These are phyloP conservation scores for Effrenium voratum DNA, from an alignment of 73 alveolate species.

Conservation along the genomic window DNA sequence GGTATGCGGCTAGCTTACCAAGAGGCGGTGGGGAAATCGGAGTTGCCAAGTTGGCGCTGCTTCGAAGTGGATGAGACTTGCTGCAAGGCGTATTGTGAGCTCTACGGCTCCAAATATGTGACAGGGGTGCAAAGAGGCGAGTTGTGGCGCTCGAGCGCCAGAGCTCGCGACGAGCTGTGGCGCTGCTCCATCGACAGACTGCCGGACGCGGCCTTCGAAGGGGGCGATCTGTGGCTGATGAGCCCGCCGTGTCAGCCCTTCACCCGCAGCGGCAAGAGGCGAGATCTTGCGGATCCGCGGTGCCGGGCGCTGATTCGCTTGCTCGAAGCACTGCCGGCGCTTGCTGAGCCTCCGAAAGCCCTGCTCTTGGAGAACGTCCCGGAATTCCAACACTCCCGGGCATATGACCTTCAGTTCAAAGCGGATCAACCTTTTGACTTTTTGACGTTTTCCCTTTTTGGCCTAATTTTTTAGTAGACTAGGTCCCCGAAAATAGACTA, in stretches of 20 bases:
- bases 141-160: neutral
- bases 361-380: conserved; percentile 53
- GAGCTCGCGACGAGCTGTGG: conserved; percentile 58
- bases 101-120: neutral
- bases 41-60: neutral
- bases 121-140: neutral
- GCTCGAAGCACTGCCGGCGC: conserved; percentile 42
- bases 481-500: too few species aligned
- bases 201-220: conserved; percentile 49
- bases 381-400: conserved; percentile 4
- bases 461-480: too few species aligned
- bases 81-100: conserved; percentile 17
- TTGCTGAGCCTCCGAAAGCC: conserved; percentile 44
- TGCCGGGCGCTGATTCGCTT: conserved; percentile 55
- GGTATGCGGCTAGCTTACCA: conserved; percentile 12
- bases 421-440: too few species aligned
- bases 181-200: conserved; percentile 78
- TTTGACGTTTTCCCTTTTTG: too few species aligned
- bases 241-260: conserved; percentile 52
- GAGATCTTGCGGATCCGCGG: conserved; percentile 46
- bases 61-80: neutral
- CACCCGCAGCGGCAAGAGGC: conserved; percentile 32
- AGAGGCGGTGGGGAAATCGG: neutral
- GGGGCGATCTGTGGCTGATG: conserved; percentile 57
- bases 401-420: too few species aligned